Conservation (phyloP, 768 basidiomycete species). For the Pleurotus pulmonarius region DNA sequence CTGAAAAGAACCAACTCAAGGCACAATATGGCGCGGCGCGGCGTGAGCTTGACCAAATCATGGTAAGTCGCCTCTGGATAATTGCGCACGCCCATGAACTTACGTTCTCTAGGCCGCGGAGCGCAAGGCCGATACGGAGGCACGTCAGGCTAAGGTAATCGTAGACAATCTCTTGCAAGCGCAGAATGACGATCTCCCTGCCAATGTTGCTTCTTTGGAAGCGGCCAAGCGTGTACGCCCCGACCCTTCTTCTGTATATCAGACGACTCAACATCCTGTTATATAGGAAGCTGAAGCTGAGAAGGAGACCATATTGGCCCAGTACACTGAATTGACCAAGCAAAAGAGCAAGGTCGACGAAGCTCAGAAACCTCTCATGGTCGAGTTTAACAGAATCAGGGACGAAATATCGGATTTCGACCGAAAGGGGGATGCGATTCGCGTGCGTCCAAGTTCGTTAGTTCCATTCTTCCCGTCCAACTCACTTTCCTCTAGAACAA, state of each 20-base stretch:
- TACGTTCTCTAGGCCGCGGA: conserved; percentile 22
- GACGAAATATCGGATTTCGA: conserved; percentile 49
- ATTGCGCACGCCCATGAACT: neutral
- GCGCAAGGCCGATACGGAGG: conserved; percentile 17
- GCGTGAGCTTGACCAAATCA: conserved; percentile 25
- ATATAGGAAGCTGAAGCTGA: conserved; percentile 53
- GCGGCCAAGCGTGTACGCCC: conserved; percentile 47
- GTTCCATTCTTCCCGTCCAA: conserved; percentile 1
- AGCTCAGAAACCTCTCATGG: conserved; percentile 38
- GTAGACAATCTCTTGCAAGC: conserved; percentile 49
- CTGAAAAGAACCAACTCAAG: conserved; percentile 22
- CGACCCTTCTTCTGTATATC: too few species aligned
- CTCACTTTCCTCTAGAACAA: conserved; percentile 33
- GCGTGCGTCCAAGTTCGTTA: conserved; percentile 31
- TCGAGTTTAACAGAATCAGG: conserved; percentile 42
- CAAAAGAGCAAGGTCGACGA: conserved; percentile 47
- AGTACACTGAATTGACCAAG: conserved; percentile 42
- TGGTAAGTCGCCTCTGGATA: conserved; percentile 22
- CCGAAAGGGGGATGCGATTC: conserved; percentile 33
- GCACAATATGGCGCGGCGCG: conserved; percentile 24
- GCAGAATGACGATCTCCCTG: conserved; percentile 67
- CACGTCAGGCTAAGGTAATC: conserved; percentile 27
- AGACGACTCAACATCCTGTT: neutral
- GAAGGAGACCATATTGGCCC: conserved; percentile 40
- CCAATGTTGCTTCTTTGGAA: conserved; percentile 54